phyloP scores from a whole-genome alignment of 768 basidiomycete species.

The Auriscalpium orientale region DNA sequence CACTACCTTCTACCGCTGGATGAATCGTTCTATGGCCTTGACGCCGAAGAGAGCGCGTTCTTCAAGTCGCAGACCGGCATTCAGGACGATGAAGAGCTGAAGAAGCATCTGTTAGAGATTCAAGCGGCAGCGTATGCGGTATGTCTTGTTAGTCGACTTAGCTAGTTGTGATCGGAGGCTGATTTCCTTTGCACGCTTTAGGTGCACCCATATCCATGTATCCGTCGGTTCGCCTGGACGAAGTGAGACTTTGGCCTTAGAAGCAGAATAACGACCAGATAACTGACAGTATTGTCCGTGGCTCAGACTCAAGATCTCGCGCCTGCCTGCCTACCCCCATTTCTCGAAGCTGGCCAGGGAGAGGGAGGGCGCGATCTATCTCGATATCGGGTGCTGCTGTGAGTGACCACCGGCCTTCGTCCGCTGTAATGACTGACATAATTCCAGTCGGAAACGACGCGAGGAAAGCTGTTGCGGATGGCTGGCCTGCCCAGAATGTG shows the following conservation, averaged over 20 bases:
- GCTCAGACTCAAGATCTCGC: constrained; percentile 18
- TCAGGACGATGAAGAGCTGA: constrained; percentile 22
- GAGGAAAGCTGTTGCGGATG: constrained; percentile 34
- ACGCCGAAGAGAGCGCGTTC: constrained; percentile 13
- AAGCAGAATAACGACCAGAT: not conserved
- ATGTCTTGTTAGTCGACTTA: not conserved
- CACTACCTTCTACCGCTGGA: not conserved
- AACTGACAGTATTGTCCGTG: not conserved
- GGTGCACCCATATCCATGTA: constrained; percentile 27
- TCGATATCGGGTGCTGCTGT: constrained; percentile 43
- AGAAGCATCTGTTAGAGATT: constrained; percentile 21
- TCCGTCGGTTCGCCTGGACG: constrained; percentile 19
- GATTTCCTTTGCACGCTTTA: not conserved
- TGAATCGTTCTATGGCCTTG: constrained; percentile 2
- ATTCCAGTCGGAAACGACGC: constrained; percentile 34
- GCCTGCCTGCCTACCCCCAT: constrained; percentile 18
- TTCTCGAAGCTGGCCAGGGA: constrained; percentile 31
- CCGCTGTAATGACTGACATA: not conserved
- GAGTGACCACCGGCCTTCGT: constrained; percentile 7
- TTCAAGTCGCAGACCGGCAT: constrained; percentile 22
- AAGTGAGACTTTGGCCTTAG: constrained; percentile 3
- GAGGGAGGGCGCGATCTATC: constrained; percentile 29
- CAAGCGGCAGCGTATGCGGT: constrained; percentile 25
- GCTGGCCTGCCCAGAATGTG: constrained; percentile 32
- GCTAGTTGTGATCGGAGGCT: not conserved